These are phyloP conservation scores for Umbilicus rupestris DNA, from an alignment of 164 flowering plant species.

Conservation along the genomic window DNA sequence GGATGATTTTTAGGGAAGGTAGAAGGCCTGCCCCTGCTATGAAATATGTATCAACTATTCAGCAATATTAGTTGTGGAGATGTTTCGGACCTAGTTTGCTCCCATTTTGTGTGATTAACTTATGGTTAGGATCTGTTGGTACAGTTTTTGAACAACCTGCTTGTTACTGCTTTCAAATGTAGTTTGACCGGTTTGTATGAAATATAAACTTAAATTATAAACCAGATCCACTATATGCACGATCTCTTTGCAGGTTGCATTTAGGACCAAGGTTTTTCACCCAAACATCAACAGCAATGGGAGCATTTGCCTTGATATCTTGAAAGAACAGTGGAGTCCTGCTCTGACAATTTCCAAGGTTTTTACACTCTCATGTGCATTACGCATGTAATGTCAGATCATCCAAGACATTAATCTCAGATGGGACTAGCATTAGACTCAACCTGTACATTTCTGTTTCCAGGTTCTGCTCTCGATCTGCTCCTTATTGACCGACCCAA, in stretches of 20 bases:
- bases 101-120: too few species aligned
- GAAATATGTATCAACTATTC: too few species aligned
- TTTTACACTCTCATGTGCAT: not conserved
- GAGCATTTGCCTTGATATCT: constrained; percentile 8
- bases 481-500: constrained; percentile 9
- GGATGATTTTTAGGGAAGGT: too few species aligned
- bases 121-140: too few species aligned
- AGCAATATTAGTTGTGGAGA: too few species aligned
- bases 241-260: constrained; percentile 5
- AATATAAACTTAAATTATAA: not conserved
- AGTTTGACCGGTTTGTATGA: not conserved
- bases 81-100: too few species aligned
- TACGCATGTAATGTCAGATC: not conserved
- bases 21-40: too few species aligned
- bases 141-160: too few species aligned
- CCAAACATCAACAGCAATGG: constrained; percentile 9
- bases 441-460: too few species aligned
- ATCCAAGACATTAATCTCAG: too few species aligned
- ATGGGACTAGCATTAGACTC: not conserved
- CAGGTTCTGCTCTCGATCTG: constrained; percentile 9
- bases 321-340: constrained; percentile 10
- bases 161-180: not conserved
- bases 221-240: too few species aligned
- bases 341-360: constrained; percentile 10
- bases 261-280: constrained; percentile 7